Evolutionary conservation across 1,139 yeast species (phyloP).

Genomic region (Taphrina deformans): DNA sequence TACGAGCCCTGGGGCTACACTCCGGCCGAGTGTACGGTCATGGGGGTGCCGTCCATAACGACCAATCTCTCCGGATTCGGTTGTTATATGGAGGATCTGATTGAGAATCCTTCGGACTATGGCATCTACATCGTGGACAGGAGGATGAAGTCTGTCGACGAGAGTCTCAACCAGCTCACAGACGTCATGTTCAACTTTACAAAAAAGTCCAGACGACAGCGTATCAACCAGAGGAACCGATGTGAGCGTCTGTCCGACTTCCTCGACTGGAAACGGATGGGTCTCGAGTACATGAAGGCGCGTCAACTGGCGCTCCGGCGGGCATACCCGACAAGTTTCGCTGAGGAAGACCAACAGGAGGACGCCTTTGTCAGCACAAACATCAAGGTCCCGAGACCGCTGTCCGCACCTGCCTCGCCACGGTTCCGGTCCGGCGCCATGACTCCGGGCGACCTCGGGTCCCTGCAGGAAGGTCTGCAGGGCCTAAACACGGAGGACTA

Average conservation of each 20-base stretch:
- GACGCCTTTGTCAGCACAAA: slow-evolving; percentile 58
- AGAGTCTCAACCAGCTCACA: slow-evolving; percentile 85
- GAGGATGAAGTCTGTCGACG: slow-evolving; percentile 89
- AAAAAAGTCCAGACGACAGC: slow-evolving; percentile 87
- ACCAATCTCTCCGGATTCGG: slow-evolving; percentile 97
- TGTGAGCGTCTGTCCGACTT: slow-evolving; percentile 91
- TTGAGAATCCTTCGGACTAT: slow-evolving; percentile 90
- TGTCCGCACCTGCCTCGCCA: slow-evolving; percentile 96
- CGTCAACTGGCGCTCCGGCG: slow-evolving; percentile 87
- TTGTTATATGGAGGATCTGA: slow-evolving; percentile 96
- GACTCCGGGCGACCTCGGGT: slow-evolving; percentile 99
- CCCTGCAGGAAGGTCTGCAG: slow-evolving; percentile 82
- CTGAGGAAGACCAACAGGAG: slow-evolving; percentile 44
- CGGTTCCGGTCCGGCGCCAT: slow-evolving; percentile 66
- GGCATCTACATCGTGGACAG: slow-evolving; percentile 97
- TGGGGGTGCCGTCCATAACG: slow-evolving; percentile 99
- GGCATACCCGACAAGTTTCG: slow-evolving; percentile 86
- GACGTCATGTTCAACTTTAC: slow-evolving; percentile 88
- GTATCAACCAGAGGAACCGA: slow-evolving; percentile 96
- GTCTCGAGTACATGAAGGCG: slow-evolving; percentile 91
- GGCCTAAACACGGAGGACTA: slow-evolving; percentile 77
- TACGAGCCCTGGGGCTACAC: slow-evolving; percentile 99
- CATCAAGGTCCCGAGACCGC: slow-evolving; percentile 81
- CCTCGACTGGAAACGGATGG: slow-evolving; percentile 98
- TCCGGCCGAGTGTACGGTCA: slow-evolving; percentile 98